Evolutionary conservation across 345 rosid species (phyloP).

Genomic region (Eucalyptus sideroxylon): DNA sequence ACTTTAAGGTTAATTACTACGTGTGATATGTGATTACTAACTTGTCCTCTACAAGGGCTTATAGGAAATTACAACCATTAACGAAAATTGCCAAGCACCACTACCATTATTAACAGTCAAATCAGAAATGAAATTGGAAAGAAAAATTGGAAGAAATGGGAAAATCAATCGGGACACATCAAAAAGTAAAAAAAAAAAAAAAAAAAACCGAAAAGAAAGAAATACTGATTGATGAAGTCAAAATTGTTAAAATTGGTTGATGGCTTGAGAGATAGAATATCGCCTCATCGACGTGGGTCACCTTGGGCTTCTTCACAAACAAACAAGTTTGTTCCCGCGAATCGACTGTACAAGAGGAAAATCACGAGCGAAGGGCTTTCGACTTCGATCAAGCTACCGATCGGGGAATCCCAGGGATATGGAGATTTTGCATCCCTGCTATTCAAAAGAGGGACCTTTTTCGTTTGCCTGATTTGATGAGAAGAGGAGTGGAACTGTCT

Average conservation of each 20-base stretch:
- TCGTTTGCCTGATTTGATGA: not conserved
- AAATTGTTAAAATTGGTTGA: too few relatives aligned
- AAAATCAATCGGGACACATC: not conserved
- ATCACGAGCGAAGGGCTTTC: not conserved
- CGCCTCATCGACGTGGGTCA: constrained; percentile 84
- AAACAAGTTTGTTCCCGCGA: constrained; percentile 52
- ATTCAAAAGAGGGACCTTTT: not conserved
- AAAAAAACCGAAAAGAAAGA: too few relatives aligned
- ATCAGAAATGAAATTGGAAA: not conserved
- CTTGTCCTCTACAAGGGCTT: too few relatives aligned
- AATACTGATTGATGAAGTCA: too few relatives aligned
- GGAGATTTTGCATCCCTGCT: not conserved
- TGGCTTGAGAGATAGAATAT: constrained; percentile 74
- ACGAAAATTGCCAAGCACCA: too few relatives aligned
- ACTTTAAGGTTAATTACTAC: too few relatives aligned
- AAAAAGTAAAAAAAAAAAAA: not conserved
- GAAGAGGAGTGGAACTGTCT: not conserved
- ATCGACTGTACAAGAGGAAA: not conserved
- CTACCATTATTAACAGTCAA: not conserved
- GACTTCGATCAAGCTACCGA: not conserved
- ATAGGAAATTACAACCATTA: too few relatives aligned
- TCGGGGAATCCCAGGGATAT: not conserved
- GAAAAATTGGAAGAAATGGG: not conserved
- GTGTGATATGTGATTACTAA: too few relatives aligned
- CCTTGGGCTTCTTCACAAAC: constrained; percentile 88